A percentile compares a stretch with the other conserved stretches of the same genome.
Conservation (phyloP, 257 asterid genomes). For the Vinca minor region DNA sequence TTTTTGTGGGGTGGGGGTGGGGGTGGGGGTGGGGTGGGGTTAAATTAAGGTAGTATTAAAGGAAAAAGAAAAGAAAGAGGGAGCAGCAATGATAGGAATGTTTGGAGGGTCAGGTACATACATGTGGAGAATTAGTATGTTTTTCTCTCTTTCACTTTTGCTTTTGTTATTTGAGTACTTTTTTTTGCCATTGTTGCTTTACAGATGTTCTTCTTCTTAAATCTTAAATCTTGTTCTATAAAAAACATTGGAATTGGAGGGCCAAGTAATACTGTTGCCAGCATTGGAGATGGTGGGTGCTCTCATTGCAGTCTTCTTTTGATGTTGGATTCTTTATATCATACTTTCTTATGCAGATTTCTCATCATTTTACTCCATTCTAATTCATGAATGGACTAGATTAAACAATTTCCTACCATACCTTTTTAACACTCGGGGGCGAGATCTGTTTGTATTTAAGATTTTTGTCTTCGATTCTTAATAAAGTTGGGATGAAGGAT, state of each 20-base stretch:
- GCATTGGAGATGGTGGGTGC: conserved; percentile 6
- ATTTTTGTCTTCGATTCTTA: no score
- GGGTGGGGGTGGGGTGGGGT: no score
- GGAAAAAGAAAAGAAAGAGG: conserved; percentile 17
- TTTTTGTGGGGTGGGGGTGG: no score
- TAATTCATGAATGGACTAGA: no score
- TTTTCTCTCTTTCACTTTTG: conserved; percentile 29
- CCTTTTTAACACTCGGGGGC: no score
- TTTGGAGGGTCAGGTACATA: conserved; percentile 42
- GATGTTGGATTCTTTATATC: not conserved
- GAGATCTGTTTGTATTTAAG: no score
- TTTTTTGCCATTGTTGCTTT: conserved; percentile 49
- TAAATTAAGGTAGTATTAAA: no score
- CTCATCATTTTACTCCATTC: conserved; percentile 4
- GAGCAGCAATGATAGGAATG: conserved; percentile 77
- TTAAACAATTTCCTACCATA: no score
- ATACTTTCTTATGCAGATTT: conserved; percentile 4
- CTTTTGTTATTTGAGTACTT: conserved; percentile 11
- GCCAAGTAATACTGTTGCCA: conserved; percentile 1
- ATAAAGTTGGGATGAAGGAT: no score
- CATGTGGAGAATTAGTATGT: conserved; percentile 38
- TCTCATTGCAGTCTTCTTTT: conserved; percentile 6
- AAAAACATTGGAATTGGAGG: not conserved
- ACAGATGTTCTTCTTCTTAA: conserved; percentile 39
- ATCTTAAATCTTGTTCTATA: conserved; percentile 9